Evolutionary conservation across 208 protist species (phyloP), one percentile per base, ranked within the genome.

Genomic region (Wallacemonas sp.): DNA sequence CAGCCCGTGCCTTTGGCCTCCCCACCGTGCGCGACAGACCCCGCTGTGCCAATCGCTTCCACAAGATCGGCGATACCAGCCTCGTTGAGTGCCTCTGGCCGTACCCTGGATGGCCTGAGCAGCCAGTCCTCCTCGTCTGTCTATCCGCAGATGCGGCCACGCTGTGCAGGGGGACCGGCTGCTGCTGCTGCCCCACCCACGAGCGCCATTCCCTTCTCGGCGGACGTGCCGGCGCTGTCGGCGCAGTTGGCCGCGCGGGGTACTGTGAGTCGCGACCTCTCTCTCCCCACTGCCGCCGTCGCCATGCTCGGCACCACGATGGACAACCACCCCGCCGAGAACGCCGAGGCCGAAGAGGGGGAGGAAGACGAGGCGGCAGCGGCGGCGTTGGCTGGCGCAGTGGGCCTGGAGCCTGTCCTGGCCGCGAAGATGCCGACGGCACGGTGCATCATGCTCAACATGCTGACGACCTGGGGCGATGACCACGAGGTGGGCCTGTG

Each of bases 401-500:
- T 75, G 0, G 71, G 61, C 12, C 31, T 80, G 18, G 65, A 28
- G 20, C 39, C 74, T n/a, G 72, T 85, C 18, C 67, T 92, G 5
- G 64, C 75, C 31, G 44, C 67, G 10, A 57, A 48, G 12, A 80
- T 87, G 76, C 87, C 87, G 16, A 45, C 41, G n/a, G 86, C 88
- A 3, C 61, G 84, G 28, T 79, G 62, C 29, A 42, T 97, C 18
- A 48, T 72, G 44, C 22, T 97, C 22, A 94, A 89, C 54, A 63
- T 96, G 31, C 67, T 89, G 20, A 78, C 75, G 29, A 97, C 82
- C 26, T 98, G 94, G 94, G 95, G 94, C 3, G 96, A 98, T 63
- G 39, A 52, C 22, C 44, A 95, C 63, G 97, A 96, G 69, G 66
- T 98, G n/a, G 96, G 96, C 5, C 59, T 98, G 18, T 86, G 78